Conservation (phyloP, 257 asterid species). For the Parsonsia alboflavescens region DNA sequence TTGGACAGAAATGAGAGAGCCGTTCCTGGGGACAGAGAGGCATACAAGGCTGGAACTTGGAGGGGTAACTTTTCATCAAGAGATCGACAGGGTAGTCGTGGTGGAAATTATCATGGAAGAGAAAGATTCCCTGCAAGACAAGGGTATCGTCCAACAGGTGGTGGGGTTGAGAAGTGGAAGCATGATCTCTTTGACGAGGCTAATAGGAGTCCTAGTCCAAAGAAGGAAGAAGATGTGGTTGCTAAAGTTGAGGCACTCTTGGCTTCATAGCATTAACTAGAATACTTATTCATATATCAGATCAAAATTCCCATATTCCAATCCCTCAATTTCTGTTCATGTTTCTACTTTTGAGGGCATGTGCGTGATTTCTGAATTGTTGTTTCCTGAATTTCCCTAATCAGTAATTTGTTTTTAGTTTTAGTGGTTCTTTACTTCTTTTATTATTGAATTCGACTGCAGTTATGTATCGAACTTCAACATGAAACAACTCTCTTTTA, state of each 20-base stretch:
- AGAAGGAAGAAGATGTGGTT: constrained; percentile 79
- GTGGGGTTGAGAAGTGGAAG: constrained; percentile 76
- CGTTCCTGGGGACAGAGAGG: constrained; percentile 40
- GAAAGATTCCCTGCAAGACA: constrained; percentile 44
- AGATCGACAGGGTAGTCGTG: constrained; percentile 30
- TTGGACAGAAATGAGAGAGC: constrained; percentile 43
- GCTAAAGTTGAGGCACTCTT: constrained; percentile 79
- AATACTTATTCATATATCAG: neutral
- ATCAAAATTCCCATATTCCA: neutral
- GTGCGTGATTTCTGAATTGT: neutral
- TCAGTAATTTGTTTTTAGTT: neutral
- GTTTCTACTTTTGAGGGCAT: neutral
- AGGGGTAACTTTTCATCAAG: constrained; percentile 47
- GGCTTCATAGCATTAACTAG: constrained; percentile 35
- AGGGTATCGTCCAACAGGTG: constrained; percentile 40
- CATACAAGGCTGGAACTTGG: constrained; percentile 35
- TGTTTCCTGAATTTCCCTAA: neutral
- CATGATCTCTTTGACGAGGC: constrained; percentile 80
- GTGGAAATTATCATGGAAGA: constrained; percentile 38
- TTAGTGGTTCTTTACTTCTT: neutral
- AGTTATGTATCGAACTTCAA: neutral
- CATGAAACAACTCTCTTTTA: neutral
- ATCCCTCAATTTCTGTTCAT: neutral
- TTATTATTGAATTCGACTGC: neutral
- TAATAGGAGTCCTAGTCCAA: constrained; percentile 66